Evolutionary conservation across 2,329 filamentous ascomycete species (phyloP).

Genomic region (Pestalotiopsis fici): DNA sequence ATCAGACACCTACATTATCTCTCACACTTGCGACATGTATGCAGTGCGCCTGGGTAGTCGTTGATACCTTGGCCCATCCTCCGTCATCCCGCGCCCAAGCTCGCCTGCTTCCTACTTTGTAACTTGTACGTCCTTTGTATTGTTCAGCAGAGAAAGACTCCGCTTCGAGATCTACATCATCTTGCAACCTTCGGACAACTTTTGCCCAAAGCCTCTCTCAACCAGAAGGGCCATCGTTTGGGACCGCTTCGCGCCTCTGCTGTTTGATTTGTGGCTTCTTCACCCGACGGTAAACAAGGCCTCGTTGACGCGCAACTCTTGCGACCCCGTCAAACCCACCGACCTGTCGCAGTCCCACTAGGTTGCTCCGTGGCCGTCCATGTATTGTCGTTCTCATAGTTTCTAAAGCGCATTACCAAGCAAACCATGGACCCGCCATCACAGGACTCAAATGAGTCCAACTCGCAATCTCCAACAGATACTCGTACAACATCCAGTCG

Average conservation of each 20-base stretch:
- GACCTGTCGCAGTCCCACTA: background rate
- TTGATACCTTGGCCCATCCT: background rate
- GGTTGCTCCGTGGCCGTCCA: background rate
- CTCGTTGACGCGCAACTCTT: background rate
- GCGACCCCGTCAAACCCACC: background rate
- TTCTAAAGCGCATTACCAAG: background rate
- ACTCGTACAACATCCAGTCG: constrained; percentile 41
- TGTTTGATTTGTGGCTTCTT: background rate
- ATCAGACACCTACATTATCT: background rate
- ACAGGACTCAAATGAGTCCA: constrained; percentile 38
- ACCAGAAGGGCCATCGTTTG: background rate
- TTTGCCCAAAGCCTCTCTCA: background rate
- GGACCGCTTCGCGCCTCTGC: background rate
- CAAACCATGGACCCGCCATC: constrained; percentile 47
- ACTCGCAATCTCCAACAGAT: constrained; percentile 49
- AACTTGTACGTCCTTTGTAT: background rate
- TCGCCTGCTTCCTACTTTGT: background rate
- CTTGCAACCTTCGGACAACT: background rate
- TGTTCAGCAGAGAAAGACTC: background rate
- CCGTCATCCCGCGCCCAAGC: background rate
- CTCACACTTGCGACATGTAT: background rate
- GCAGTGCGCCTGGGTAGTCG: background rate
- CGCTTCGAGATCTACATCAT: constrained; percentile 2
- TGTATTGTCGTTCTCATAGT: background rate
- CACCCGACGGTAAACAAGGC: background rate